Base-by-base conservation (phyloP, 1,284 basidiomycete genomes). In the Peniophora sp. region DNA sequence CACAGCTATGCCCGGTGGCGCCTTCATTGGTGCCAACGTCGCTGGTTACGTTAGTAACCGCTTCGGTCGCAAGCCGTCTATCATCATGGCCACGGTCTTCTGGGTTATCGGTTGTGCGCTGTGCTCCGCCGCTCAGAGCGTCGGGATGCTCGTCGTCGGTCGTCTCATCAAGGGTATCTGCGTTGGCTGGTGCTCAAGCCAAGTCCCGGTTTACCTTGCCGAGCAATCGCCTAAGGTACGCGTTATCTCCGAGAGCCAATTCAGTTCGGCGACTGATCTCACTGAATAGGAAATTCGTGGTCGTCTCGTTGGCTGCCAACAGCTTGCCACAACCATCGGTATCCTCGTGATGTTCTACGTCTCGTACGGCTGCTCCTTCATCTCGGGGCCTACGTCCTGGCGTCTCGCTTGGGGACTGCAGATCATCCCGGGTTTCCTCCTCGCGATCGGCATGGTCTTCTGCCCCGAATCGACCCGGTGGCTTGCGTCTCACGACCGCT, bases 371-470 rank as follows among this genome's bases (percentile, higher is more conserved):
- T 87, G 81, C 63, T 85, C 83, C 1, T 85, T 86, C 63, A 82
- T 88, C 61, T 62, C 81, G 24, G 81, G 85, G 35, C 69, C 64
- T 5, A 83, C 83, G 0, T 85, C 84, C 0, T 89, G 87, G 75
- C 81, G 87, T 24, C 83, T 90, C 57, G 86, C 88, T 12, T 88
- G 85, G 85, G 84, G 81, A 51, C 68, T 90, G 18, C 87, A 89
- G 62, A 76, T 85, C 70, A 85, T 90, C 49, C 86, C 86, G 24
- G 87, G 81, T 11, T 74, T 87, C 52, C 54, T 89, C 10, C 74
- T 88, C 27, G 78, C 77, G 44, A 18, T 76, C n/a, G 84, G 86
- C 46, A 88, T 90, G 85, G 51, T 73, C 20, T 58, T 48, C 35
- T 35, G 35, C n/a, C 47, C 47, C n/a, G 47, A 48, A 12, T 48